A percentile compares a stretch with the other conserved stretches of the same genome.
These are phyloP conservation scores for Pleurozium schreberi DNA, from an alignment of 225 moss, liverwort and hornwort species.

Conservation along the genomic window DNA sequence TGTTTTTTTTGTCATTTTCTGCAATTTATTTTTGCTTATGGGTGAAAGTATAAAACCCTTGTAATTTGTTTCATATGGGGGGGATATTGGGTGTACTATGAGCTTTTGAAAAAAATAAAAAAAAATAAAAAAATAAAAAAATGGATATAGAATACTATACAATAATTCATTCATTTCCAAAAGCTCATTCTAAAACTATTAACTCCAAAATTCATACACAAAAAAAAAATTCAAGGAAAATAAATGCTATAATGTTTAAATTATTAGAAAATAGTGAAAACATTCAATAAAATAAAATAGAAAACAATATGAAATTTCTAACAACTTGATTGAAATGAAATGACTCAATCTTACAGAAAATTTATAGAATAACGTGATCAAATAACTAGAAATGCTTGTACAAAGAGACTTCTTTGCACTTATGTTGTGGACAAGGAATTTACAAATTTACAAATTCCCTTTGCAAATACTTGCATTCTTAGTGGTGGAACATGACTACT, in stretches of 20 bases:
- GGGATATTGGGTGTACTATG: neutral
- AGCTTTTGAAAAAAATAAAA: neutral
- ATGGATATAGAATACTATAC: neutral
- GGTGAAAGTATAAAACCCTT: neutral
- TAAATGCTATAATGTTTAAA: neutral
- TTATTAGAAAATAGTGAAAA: neutral
- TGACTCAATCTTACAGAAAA: neutral
- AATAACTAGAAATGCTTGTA: neutral
- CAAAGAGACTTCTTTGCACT: neutral
- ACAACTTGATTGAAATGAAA: neutral
- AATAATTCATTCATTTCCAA: too few relatives aligned
- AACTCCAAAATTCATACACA: neutral
- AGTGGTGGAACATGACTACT: too few relatives aligned
- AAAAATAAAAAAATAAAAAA: neutral
- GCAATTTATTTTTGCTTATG: neutral
- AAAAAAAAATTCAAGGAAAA: neutral
- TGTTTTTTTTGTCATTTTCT: neutral
- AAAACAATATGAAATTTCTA: too few relatives aligned
- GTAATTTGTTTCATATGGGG: fast-evolving
- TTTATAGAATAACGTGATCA: neutral
- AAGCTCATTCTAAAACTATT: too few relatives aligned
- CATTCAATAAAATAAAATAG: neutral
- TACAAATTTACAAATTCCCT: too few relatives aligned
- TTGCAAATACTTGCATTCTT: too few relatives aligned
- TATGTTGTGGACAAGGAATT: neutral